phyloP scores from a whole-genome alignment of 306 rosid genomes.

The Datisca glomerata region DNA sequence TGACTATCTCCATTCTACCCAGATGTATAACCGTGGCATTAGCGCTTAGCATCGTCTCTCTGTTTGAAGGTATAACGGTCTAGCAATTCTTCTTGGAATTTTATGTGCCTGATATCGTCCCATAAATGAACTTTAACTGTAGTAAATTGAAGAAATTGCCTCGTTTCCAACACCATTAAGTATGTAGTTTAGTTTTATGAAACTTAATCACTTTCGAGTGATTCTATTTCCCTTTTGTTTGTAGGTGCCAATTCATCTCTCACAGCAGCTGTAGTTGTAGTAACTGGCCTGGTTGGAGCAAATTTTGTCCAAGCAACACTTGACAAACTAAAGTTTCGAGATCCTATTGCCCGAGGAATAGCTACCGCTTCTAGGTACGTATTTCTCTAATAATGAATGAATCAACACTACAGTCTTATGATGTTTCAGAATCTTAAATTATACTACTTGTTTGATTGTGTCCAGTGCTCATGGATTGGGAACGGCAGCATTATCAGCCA shows the following conservation, averaged over 20 bases:
- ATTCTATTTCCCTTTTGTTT: slow-evolving; percentile 8
- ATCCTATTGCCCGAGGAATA: slow-evolving; percentile 93
- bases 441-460: slow-evolving; percentile 6
- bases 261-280: slow-evolving; percentile 87
- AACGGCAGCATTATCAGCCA: slow-evolving; percentile 90
- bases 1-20: slow-evolving; percentile 83
- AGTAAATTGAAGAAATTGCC: too few species aligned
- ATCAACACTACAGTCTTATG: too few species aligned
- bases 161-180: not conserved
- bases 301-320: slow-evolving; percentile 83
- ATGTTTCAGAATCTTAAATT: too few species aligned
- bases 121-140: too few species aligned
- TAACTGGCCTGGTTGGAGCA: slow-evolving; percentile 90
- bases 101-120: too few species aligned
- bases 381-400: too few species aligned
- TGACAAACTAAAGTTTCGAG: slow-evolving; percentile 61
- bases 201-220: not conserved
- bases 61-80: slow-evolving; percentile 71
- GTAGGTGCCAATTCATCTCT: slow-evolving; percentile 83
- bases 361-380: slow-evolving; percentile 95
- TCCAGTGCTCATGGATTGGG: slow-evolving; percentile 89
- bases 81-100: not conserved
- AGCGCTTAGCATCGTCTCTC: slow-evolving; percentile 86
- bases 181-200: too few species aligned
- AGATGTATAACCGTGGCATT: slow-evolving; percentile 91